Evolutionary conservation across 1,139 yeast genomes (phyloP).

Genomic region (Debaryomycetaceae sp.): DNA sequence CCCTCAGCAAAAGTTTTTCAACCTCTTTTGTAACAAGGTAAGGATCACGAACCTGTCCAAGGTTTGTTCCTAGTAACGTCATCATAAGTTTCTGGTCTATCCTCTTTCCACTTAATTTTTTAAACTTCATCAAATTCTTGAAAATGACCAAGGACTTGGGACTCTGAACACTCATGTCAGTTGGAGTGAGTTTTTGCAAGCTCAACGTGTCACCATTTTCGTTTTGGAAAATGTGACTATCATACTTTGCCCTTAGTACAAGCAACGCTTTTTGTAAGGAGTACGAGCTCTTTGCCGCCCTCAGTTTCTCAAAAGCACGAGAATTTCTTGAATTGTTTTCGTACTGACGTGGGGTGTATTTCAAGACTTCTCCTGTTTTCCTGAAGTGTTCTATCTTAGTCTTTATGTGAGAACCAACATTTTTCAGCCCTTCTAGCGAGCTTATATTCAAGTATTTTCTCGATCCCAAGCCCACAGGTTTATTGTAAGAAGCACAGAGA

Average conservation of each 20-base stretch:
- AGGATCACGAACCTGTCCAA: constrained; percentile 54
- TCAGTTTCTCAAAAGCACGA: constrained; percentile 2
- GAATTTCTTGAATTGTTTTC: constrained; percentile 1
- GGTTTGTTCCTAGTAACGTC: constrained; percentile 55
- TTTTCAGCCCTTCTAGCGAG: background rate
- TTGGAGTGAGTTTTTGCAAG: constrained; percentile 14
- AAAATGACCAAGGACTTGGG: constrained; percentile 24
- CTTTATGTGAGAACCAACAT: constrained; percentile 12
- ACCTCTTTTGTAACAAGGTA: constrained; percentile 52
- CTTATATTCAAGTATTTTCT: background rate
- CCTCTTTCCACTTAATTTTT: constrained; percentile 20
- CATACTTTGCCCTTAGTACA: constrained; percentile 11
- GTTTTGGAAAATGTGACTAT: constrained; percentile 14
- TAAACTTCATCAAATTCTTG: constrained; percentile 25
- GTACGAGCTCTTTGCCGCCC: constrained; percentile 7
- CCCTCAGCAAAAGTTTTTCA: constrained; percentile 44
- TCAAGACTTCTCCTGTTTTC: constrained; percentile 25
- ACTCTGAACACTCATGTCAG: constrained; percentile 21
- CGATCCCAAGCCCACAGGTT: background rate
- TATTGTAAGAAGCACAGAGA: background rate
- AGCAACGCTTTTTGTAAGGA: constrained; percentile 20
- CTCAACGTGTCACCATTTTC: constrained; percentile 16
- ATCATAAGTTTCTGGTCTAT: constrained; percentile 45
- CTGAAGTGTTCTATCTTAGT: constrained; percentile 25
- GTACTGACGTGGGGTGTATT: constrained; percentile 14